Conservation (phyloP, 2,329 filamentous ascomycete species). For the Talaromyces amestolkiae region DNA sequence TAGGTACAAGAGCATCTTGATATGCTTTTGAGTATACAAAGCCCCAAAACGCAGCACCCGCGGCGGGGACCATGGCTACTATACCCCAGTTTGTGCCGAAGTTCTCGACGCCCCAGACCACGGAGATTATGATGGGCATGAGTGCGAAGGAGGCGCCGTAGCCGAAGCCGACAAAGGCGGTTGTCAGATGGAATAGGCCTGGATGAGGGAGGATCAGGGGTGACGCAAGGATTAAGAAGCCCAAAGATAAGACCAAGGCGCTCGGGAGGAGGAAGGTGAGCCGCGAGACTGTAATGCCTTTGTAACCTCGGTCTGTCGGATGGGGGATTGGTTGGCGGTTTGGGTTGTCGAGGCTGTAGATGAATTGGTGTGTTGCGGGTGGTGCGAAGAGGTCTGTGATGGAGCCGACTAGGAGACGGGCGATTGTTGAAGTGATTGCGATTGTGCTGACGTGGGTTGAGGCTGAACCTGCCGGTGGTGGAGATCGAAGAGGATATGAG, state of each 20-base stretch:
- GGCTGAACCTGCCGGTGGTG: conserved; percentile 60
- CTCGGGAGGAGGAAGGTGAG: conserved; percentile 76
- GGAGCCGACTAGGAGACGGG: conserved; percentile 83
- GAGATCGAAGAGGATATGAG: conserved; percentile 51
- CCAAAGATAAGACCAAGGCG: conserved; percentile 68
- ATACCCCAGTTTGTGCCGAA: conserved; percentile 99
- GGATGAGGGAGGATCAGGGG: conserved; percentile 76
- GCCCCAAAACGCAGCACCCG: conserved; percentile 86
- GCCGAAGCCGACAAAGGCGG: conserved; percentile 78
- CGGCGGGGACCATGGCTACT: conserved; percentile 83
- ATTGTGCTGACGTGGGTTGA: conserved; percentile 88
- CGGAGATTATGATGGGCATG: conserved; percentile 87
- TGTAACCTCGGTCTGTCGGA: conserved; percentile 11
- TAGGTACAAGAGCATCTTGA: conserved; percentile 28
- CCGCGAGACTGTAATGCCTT: conserved; percentile 62
- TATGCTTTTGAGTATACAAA: conserved; percentile 68
- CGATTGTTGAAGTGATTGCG: conserved; percentile 83
- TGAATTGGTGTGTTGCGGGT: conserved; percentile 59
- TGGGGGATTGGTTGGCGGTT: conserved; percentile 31
- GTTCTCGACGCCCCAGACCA: conserved; percentile 98
- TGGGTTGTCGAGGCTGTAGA: conserved; percentile 46
- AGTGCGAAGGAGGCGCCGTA: conserved; percentile 91
- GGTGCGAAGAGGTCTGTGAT: conserved; percentile 83
- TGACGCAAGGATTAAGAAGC: conserved; percentile 74
- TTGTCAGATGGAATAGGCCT: conserved; percentile 81